Percentiles rank a stretch among this genome's conserved stretches.
Conservation (phyloP, 192 early-diverging fungal genomes). For the Haplosporangium gracile region DNA sequence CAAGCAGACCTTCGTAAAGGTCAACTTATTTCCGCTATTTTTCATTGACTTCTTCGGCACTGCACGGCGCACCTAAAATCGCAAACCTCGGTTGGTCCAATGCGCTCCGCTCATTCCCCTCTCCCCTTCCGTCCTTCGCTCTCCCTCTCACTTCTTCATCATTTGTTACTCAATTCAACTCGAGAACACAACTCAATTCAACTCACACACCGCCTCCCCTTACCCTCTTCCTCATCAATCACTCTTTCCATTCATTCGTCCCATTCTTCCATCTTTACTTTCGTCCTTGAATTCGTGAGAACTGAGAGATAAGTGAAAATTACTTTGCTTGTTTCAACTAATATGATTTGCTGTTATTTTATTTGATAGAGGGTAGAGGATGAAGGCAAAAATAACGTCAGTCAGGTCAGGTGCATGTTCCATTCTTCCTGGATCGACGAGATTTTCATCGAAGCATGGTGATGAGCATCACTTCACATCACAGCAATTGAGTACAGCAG, state of each 20-base stretch:
- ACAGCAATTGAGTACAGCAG: neutral
- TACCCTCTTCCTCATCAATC: neutral
- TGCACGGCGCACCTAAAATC: neutral
- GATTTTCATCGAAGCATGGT: constrained; percentile 1
- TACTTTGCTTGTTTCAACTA: neutral
- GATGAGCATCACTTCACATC: neutral
- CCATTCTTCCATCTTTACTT: neutral
- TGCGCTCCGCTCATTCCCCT: neutral
- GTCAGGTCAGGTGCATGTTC: constrained; percentile 1
- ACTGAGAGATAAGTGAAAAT: neutral
- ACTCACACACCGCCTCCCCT: neutral
- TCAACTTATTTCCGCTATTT: neutral
- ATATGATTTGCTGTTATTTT: neutral
- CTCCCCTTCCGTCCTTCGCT: neutral
- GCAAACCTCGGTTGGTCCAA: neutral
- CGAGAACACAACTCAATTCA: neutral
- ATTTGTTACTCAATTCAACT: too few relatives aligned
- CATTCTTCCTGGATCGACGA: neutral
- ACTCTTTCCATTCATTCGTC: neutral
- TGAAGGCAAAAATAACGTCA: neutral
- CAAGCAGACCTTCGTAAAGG: too few relatives aligned
- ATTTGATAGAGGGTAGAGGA: neutral
- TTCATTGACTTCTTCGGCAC: neutral
- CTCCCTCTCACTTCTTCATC: too few relatives aligned
- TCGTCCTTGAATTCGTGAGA: neutral